A percentile compares a stretch with the other conserved stretches of the same genome.
phyloP scores from a whole-genome alignment of 2,329 filamentous ascomycete genomes.

The Exutisphaerella laricina region DNA sequence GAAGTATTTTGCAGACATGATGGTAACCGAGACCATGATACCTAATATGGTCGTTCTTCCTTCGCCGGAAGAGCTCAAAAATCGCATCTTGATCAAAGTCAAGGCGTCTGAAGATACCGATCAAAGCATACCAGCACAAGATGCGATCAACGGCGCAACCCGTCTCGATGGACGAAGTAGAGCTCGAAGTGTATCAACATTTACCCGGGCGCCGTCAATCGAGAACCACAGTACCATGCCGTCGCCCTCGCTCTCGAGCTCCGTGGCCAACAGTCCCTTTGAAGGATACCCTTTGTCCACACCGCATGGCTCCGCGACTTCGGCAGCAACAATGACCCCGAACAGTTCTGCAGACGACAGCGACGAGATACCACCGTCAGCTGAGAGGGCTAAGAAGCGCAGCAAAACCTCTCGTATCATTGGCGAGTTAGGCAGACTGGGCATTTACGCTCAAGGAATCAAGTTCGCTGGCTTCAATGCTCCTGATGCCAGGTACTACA shows the following conservation, averaged over 20 bases:
- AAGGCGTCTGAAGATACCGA: conserved; percentile 62
- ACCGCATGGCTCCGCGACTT: conserved; percentile 51
- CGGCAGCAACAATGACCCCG: conserved; percentile 51
- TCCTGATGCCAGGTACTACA: conserved; percentile 75
- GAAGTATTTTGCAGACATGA: conserved; percentile 70
- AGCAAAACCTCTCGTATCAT: conserved; percentile 76
- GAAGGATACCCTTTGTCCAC: conserved; percentile 44
- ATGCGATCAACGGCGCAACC: conserved; percentile 33
- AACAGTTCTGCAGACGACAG: conserved; percentile 71
- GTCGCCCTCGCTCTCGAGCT: conserved; percentile 48
- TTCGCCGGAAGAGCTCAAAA: conserved; percentile 76
- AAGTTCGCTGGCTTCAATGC: conserved; percentile 77
- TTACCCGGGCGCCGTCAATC: conserved; percentile 56
- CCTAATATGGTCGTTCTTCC: conserved; percentile 65
- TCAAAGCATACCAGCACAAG: conserved; percentile 39
- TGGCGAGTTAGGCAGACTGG: conserved; percentile 74
- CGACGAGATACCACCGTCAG: conserved; percentile 56
- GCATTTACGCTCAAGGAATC: conserved; percentile 69
- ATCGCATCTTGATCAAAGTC: conserved; percentile 86
- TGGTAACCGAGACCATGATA: conserved; percentile 71
- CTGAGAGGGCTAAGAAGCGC: conserved; percentile 57
- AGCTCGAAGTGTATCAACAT: conserved; percentile 70
- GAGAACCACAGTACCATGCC: conserved; percentile 52
- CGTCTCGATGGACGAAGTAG: conserved; percentile 35
- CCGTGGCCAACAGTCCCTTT: conserved; percentile 47